Conservation (phyloP, 768 basidiomycete species). For the Hortiboletus campestris region DNA sequence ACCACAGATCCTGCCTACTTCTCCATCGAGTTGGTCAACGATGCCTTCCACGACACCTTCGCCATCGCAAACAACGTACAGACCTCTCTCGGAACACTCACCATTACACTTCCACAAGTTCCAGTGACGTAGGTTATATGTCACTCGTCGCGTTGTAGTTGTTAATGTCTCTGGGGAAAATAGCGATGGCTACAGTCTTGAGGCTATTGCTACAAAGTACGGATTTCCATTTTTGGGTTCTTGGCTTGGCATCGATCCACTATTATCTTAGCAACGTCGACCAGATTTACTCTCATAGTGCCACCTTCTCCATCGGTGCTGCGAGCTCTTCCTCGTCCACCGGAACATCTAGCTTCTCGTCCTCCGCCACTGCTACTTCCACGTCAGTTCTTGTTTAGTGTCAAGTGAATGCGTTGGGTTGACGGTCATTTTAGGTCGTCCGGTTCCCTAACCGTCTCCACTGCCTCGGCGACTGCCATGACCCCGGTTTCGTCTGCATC, state of each 20-base stretch:
- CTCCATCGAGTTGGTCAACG: constrained; percentile 48
- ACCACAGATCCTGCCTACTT: constrained; percentile 42
- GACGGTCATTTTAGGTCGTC: constrained; percentile 3
- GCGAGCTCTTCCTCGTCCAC: constrained; percentile 6
- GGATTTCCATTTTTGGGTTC: not conserved
- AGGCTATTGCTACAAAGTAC: constrained; percentile 44
- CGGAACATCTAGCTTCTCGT: constrained; percentile 12
- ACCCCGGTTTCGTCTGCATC: constrained; percentile 1
- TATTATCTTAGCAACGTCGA: constrained; percentile 39
- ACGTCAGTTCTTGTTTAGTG: constrained; percentile 6
- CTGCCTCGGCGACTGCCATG: constrained; percentile 11
- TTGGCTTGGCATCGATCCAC: not conserved
- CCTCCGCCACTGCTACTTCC: not conserved
- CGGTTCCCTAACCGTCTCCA: not conserved
- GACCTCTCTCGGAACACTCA: constrained; percentile 33
- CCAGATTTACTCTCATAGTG: constrained; percentile 40
- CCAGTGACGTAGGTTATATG: constrained; percentile 38
- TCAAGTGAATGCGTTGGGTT: not conserved
- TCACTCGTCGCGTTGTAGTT: not conserved
- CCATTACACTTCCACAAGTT: constrained; percentile 46
- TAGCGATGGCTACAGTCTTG: constrained; percentile 49
- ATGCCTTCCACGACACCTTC: constrained; percentile 48
- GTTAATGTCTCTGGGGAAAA: not conserved
- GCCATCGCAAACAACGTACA: constrained; percentile 57
- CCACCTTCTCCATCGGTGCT: constrained; percentile 42